A percentile compares a stretch with the other conserved stretches of the same genome.
phyloP scores from a whole-genome alignment of 345 rosid species.

The Erysimum cheiranthoides region DNA sequence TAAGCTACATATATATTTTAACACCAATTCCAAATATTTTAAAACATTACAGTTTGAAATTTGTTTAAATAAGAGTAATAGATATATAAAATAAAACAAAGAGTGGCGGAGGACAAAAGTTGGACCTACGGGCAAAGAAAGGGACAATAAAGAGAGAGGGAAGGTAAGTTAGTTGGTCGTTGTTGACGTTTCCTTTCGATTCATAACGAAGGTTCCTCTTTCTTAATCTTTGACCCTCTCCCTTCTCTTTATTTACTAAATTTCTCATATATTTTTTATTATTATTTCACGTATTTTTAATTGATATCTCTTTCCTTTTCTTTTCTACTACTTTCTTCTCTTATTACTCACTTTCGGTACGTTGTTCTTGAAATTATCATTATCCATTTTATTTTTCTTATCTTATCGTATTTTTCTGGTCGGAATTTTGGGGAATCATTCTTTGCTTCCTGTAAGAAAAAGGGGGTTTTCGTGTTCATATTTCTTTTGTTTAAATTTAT shows the following conservation, averaged over 20 bases:
- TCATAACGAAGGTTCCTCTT: conserved; percentile 40
- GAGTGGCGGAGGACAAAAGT: conserved; percentile 20
- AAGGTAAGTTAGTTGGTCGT: conserved; percentile 51
- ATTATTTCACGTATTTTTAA: background rate
- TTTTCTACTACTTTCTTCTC: conserved; percentile 26
- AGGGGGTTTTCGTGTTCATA: conserved; percentile 42
- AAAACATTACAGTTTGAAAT: background rate
- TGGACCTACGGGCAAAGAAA: conserved; percentile 32
- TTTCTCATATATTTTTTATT: background rate
- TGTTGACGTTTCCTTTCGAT: conserved; percentile 40
- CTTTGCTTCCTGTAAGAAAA: conserved; percentile 40
- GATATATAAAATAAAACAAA: background rate
- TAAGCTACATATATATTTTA: too few relatives aligned
- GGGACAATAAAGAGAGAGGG: conserved; percentile 34
- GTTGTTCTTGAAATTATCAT: conserved; percentile 24
- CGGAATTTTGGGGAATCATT: conserved; percentile 25
- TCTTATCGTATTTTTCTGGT: conserved; percentile 38
- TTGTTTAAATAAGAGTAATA: too few relatives aligned
- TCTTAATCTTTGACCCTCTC: conserved; percentile 38
- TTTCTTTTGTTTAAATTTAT: background rate
- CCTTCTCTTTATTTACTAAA: background rate
- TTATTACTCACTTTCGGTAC: conserved; percentile 45
- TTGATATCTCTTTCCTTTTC: background rate
- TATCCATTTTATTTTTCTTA: conserved; percentile 21
- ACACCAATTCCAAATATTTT: background rate